Evolutionary conservation across 1,284 basidiomycete species (phyloP), one percentile per base, ranked within the genome.

Genomic region (Tilletia horrida): DNA sequence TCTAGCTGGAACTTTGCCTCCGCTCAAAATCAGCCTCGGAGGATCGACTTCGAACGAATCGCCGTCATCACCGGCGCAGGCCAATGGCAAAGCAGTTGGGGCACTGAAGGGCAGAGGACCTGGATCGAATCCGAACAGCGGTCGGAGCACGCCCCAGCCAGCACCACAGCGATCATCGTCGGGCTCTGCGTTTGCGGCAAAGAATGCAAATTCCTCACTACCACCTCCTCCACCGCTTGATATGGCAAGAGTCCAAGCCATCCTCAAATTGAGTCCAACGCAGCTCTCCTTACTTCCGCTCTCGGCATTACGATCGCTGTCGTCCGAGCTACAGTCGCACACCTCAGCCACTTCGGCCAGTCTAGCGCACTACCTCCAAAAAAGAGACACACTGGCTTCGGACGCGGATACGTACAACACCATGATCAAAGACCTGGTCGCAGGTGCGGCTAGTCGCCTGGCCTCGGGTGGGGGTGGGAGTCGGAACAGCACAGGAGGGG

Each of bases 371-470:
- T 64, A 40, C 11, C 63, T 64, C 4, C 29, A 47, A 21, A 23
- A 27, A 21, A 42, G 45, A 13, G 63, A 64, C 29, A 45, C 63
- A 23, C 63, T 48, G 1, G 63, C 63, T 7, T 4, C 8, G 18
- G 63, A 64, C 27, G 43, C 63, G 45, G 63, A 64, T 4, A 31
- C 63, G 63, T 64, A 64, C 44, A 48, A 64, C 27, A 31, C 63
- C 4, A 64, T 64, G 63, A 64, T 64, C 35, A 44, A 45, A 11
- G 63, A 64, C n/a, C n/a, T 64, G 21, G 63, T 64, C 4, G 63
- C 47, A 9, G 63, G 63, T 16, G 63, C 63, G 21, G 29, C 63
- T 18, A 14, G 21, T 16, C 21, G 47, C 23, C 31, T 64, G 23
- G 63, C 45, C 11, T 29, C 43, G 13, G 62, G 62, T 7, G 62